phyloP scores from a whole-genome alignment of 2,329 filamentous ascomycete species.

The Fusarium annulatum region DNA sequence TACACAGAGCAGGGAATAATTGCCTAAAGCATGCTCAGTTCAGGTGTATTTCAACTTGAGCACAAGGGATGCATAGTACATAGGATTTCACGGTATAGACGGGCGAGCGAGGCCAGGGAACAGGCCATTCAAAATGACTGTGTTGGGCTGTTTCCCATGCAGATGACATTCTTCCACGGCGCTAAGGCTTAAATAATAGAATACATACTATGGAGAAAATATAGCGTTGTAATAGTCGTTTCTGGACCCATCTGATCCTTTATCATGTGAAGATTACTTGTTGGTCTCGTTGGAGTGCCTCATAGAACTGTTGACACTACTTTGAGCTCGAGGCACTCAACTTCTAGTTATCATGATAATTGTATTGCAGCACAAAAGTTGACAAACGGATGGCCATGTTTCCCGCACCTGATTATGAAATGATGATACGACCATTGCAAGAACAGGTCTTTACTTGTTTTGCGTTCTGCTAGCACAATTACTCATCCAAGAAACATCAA shows the following conservation, averaged over 20 bases:
- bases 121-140: not conserved
- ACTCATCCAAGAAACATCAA: not conserved
- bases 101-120: not conserved
- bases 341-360: not conserved
- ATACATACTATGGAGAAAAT: not conserved
- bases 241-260: not conserved
- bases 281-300: not conserved
- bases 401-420: not conserved
- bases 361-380: not conserved
- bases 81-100: slow-evolving; percentile 10
- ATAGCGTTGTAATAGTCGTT: not conserved
- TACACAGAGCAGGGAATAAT: slow-evolving; percentile 9
- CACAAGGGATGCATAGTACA: not conserved
- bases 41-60: slow-evolving; percentile 1
- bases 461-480: not conserved
- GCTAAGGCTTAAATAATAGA: not conserved
- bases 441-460: not conserved
- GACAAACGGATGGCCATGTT: not conserved
- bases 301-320: not conserved
- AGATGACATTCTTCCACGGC: not conserved
- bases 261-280: not conserved
- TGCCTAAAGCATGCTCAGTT: not conserved
- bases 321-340: not conserved
- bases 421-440: not conserved
- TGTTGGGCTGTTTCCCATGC: not conserved